Percentiles rank a stretch among this genome's conserved stretches.
Conservation (phyloP, 2,329 filamentous ascomycete species). For the Bipolaris gigantea region DNA sequence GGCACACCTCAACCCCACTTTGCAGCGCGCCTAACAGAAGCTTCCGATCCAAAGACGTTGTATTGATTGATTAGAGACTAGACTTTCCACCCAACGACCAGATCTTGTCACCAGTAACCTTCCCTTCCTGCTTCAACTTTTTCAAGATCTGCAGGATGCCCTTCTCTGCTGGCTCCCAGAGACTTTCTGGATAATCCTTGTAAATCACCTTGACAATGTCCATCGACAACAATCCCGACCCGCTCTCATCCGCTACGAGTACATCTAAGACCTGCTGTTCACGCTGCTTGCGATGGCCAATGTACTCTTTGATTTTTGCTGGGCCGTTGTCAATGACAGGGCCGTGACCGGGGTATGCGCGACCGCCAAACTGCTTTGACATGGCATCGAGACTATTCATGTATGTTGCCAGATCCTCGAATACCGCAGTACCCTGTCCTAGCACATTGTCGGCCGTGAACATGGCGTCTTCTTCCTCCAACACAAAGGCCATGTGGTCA, state of each 20-base stretch:
- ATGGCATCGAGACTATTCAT: constrained; percentile 70
- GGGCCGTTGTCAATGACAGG: constrained; percentile 73
- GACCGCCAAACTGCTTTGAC: constrained; percentile 64
- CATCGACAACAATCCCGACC: constrained; percentile 66
- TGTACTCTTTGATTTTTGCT: constrained; percentile 77
- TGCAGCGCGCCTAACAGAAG: neutral
- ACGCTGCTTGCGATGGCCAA: constrained; percentile 75
- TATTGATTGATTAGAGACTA: constrained; percentile 26
- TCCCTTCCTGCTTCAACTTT: constrained; percentile 77
- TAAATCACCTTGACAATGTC: constrained; percentile 91
- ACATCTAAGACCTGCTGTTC: constrained; percentile 57
- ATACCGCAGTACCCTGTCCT: constrained; percentile 83
- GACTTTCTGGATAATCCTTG: constrained; percentile 70
- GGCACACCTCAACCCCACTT: neutral
- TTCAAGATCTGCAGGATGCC: constrained; percentile 77
- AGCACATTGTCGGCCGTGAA: constrained; percentile 90
- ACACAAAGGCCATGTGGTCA: constrained; percentile 78
- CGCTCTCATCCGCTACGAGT: constrained; percentile 28
- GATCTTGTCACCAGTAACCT: constrained; percentile 51
- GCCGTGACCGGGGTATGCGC: constrained; percentile 88
- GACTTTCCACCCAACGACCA: constrained; percentile 43
- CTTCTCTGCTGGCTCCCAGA: constrained; percentile 74
- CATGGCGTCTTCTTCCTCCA: constrained; percentile 77
- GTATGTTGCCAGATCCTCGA: constrained; percentile 74
- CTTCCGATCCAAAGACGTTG: neutral